phyloP scores from a whole-genome alignment of 352 stramenopile genomes.

The Pythium periplocum region DNA sequence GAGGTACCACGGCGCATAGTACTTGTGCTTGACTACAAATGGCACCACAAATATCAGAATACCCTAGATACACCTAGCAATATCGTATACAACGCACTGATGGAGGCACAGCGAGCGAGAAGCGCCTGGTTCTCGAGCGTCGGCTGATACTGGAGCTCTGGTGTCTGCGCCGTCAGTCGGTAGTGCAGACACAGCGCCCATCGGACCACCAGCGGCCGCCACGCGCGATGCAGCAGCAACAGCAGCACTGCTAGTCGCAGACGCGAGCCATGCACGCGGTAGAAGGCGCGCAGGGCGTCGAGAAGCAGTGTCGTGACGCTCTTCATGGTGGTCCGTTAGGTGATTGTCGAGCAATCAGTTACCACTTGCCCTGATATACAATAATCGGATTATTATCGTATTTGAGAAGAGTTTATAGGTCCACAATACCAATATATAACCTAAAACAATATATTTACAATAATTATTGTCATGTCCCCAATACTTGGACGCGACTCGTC shows the following conservation, averaged over 20 bases:
- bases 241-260: slow-evolving; percentile 13
- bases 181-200: slow-evolving; percentile 23
- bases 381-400: too few species aligned
- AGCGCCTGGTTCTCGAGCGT: slow-evolving; percentile 31
- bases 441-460: too few species aligned
- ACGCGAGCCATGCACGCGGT: not conserved
- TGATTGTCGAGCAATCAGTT: too few species aligned
- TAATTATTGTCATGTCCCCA: too few species aligned
- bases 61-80: not conserved
- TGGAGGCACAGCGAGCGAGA: slow-evolving; percentile 29
- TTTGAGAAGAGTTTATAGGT: too few species aligned
- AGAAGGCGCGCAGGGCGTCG: too few species aligned
- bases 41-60: too few species aligned
- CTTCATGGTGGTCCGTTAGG: too few species aligned
- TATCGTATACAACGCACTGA: slow-evolving; percentile 28
- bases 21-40: slow-evolving; percentile 28
- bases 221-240: slow-evolving; percentile 6
- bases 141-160: slow-evolving; percentile 33
- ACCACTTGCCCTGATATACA: too few species aligned
- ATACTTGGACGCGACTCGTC: too few species aligned
- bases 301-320: too few species aligned
- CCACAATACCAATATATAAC: too few species aligned
- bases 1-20: slow-evolving; percentile 54
- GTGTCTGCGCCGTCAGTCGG: slow-evolving; percentile 28
- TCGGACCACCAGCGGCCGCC: slow-evolving; percentile 6